phyloP scores from a whole-genome alignment of 257 asterid genomes.

The Eustoma russellianum region DNA sequence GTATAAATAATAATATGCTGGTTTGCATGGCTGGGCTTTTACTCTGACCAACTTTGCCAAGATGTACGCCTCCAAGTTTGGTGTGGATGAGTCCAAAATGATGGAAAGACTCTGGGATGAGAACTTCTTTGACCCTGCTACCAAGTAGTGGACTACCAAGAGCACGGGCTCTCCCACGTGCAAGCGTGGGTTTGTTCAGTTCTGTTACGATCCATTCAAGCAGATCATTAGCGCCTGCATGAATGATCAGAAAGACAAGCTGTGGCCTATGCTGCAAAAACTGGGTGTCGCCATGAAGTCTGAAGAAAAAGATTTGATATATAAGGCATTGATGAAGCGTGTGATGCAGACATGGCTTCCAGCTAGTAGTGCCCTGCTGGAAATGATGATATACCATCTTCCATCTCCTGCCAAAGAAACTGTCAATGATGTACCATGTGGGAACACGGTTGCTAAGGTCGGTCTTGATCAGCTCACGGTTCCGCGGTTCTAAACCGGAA shows the following conservation, averaged over 20 bases:
- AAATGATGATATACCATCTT: conserved; percentile 35
- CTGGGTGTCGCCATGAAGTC: conserved; percentile 34
- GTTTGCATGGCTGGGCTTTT: too few species aligned
- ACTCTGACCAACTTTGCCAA: too few species aligned
- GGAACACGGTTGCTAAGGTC: conserved; percentile 49
- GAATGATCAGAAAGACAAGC: conserved; percentile 37
- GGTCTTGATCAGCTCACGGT: conserved; percentile 46
- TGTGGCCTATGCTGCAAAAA: conserved; percentile 35
- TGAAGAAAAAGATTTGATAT: too few species aligned
- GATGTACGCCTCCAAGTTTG: too few species aligned
- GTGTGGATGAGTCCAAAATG: too few species aligned
- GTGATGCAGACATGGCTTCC: conserved; percentile 47
- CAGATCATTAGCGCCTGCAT: conserved; percentile 31
- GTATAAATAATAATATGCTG: too few species aligned
- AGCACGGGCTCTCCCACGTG: conserved; percentile 23
- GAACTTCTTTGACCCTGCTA: conserved; percentile 33
- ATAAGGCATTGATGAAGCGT: conserved; percentile 34
- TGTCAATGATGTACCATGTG: conserved; percentile 51
- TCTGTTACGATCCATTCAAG: conserved; percentile 35
- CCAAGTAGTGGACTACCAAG: conserved; percentile 34
- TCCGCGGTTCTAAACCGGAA: too few species aligned
- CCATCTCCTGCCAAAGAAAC: conserved; percentile 40
- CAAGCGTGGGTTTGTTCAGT: conserved; percentile 40
- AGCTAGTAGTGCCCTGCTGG: conserved; percentile 29
- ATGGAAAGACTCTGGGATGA: conserved; percentile 44